Evolutionary conservation across 78 protist species (phyloP), one percentile per base, ranked within the genome.

Genomic region (Dictyostelium firmibasis): DNA sequence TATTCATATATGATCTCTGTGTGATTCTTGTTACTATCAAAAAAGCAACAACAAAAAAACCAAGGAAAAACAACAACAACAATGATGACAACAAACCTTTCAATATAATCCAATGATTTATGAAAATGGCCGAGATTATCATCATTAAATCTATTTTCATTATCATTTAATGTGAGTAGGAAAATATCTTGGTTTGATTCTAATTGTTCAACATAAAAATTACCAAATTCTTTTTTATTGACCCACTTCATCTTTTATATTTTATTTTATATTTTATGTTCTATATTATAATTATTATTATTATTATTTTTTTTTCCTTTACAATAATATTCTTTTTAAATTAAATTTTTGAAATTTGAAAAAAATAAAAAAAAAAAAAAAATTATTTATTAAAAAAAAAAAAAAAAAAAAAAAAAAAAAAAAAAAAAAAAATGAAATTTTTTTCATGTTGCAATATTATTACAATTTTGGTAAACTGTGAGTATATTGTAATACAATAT

Each of bases 141-240:
- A 50, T 78, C 57, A 47, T 89, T 89, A 38, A 89, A 89, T 81
- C 57, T 78, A 81, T 89, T 89, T 81, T 89, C 88, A 64, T 89
- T 50, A 35, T 81, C 94, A 47, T 78, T 81, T n/a, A 89, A 35
- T 10, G 50, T 89, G 1, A 89, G 23, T 9, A 89, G 10, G 38
- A 57, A 89, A n/a, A 89, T 84, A 81, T 81, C 87, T 57, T 69
- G 62, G 69, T 83, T 89, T 31, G 27, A 11, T 47, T 76, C 81
- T 11, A 57, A 47, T 72, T 79, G 78, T 70, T 64, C 78, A 50
- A 89, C 87, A 69, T 67, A 36, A 29, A 74, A 78, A 47, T 89
- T 83, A 44, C 94, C 94, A 81, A 89, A 89, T 35, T 31, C 75
- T 70, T 81, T 89, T 81, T 64, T 38, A 11, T 76, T 76, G 14